A percentile compares a stretch with the other conserved stretches of the same genome.
Conservation (phyloP, 257 asterid species). For the Solanum acaule region DNA sequence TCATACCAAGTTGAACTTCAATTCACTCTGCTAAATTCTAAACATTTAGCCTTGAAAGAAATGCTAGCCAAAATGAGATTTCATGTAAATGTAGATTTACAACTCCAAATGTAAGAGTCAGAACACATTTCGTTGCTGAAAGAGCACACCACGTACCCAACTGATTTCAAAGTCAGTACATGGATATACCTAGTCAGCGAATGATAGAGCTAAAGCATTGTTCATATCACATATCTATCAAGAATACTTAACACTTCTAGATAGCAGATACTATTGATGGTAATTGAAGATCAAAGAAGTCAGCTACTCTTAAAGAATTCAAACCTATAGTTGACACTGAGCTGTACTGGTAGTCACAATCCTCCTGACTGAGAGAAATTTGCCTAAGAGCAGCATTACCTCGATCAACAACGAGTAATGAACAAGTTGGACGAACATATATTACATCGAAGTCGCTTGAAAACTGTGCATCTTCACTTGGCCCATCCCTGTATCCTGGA, state of each 20-base stretch:
- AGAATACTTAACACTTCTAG: neutral
- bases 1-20: neutral
- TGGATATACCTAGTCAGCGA: neutral
- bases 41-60: neutral
- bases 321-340: constrained; percentile 66
- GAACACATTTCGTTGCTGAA: neutral
- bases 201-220: neutral
- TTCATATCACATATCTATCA: neutral
- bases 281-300: neutral
- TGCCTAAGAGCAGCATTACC: constrained; percentile 98
- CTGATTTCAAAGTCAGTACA: neutral
- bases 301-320: neutral
- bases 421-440: constrained; percentile 76
- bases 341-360: constrained; percentile 60
- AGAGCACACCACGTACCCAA: neutral
- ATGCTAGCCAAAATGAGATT: neutral
- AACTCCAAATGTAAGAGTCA: neutral
- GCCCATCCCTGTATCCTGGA: constrained; percentile 94
- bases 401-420: constrained; percentile 77
- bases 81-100: neutral
- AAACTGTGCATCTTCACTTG: constrained; percentile 95
- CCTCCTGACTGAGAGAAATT: constrained; percentile 78
- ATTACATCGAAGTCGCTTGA: constrained; percentile 84
- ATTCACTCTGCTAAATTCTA: neutral
- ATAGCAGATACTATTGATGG: neutral